Base-by-base conservation (phyloP, 2,329 filamentous ascomycete species). In the Fusarium secorum region DNA sequence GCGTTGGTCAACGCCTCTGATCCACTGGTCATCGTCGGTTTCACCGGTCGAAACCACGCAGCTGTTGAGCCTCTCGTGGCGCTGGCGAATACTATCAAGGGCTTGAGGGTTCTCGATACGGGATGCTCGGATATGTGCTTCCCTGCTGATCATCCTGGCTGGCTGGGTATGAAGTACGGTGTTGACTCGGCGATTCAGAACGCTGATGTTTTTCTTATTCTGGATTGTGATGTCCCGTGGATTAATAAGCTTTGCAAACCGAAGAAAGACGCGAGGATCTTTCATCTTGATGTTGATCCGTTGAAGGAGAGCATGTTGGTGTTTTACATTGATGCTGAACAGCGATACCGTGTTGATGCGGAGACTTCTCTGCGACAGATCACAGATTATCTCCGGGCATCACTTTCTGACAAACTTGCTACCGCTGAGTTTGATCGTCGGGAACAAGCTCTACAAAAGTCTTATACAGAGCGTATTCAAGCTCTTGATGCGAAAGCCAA, bases 201-300 rank as follows among this genome's bases (percentile, higher is more conserved):
- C 3, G 68, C 68, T 0, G 68, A 71, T 22, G 59, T 71, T 10
- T 48, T 71, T 7, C 48, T 71, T 0, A 67, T 71, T 4, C 20
- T 71, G 3, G 68, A 71, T 4, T 68, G 59, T 2, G 68, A 71
- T n/a, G 68, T 71, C 4, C 68, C 68, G 0, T 71, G 68, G 68
- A 65, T 71, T 8, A 59, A 59, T 2, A 64, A 63, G 11, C 38
- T 71, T 0, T 71, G 62, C 7, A 62, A 55, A 0, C 67, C 68
- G 0, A 65, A 51, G 15, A 45, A 18, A 0, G 30, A 55, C 2
- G 68, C 68, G 1, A 58, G 42, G 2, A 53, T 71, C 15, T 65
- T 71, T 3, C 68, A 71, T 8, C 44, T 71, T 2, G 68, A 71
- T 4, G 60, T 64, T 1, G 68, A 71, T 20, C 68, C 68, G 0